Conservation (phyloP, 495 filamentous ascomycete genomes). For the Wilcoxina mikolae region DNA sequence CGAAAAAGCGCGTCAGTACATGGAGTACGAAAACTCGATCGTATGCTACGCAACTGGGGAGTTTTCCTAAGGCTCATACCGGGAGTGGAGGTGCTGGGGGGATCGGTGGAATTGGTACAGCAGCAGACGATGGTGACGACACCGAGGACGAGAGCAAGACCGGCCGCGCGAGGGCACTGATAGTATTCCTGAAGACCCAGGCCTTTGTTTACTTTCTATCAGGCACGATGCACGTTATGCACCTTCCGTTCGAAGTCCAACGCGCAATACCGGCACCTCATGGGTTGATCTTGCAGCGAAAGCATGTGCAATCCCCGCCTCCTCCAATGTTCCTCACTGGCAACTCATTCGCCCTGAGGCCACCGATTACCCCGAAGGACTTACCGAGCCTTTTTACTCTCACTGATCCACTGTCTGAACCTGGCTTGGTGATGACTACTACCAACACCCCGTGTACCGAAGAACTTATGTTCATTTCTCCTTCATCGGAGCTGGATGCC, state of each 20-base stretch:
- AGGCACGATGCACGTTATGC: slow-evolving; percentile 74
- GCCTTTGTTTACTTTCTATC: slow-evolving; percentile 86
- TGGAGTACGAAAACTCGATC: slow-evolving; percentile 28
- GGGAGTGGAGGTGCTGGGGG: slow-evolving; percentile 11
- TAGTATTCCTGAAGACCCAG: slow-evolving; percentile 83
- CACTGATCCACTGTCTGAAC: slow-evolving; percentile 72
- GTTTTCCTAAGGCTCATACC: slow-evolving; percentile 21
- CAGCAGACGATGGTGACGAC: slow-evolving; percentile 18
- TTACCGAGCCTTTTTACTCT: slow-evolving; percentile 72
- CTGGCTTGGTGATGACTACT: slow-evolving; percentile 62
- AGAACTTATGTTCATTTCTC: slow-evolving; percentile 65
- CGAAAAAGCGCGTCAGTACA: slow-evolving; percentile 25
- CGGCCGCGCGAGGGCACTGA: slow-evolving; percentile 52
- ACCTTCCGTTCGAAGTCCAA: slow-evolving; percentile 89
- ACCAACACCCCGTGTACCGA: slow-evolving; percentile 39
- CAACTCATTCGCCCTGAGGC: slow-evolving; percentile 23
- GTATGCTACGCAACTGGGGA: slow-evolving; percentile 29
- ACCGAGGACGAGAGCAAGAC: slow-evolving; percentile 16
- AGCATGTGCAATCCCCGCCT: slow-evolving; percentile 31
- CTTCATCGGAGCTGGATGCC: slow-evolving; percentile 27
- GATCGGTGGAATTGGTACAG: no score
- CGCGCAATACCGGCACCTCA: slow-evolving; percentile 64
- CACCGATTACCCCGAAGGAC: slow-evolving; percentile 29
- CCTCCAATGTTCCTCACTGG: slow-evolving; percentile 24
- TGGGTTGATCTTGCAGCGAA: slow-evolving; percentile 75